Evolutionary conservation across 2,329 filamentous ascomycete species (phyloP), one percentile per base, ranked within the genome.

Genomic region (Penicillium sp.): DNA sequence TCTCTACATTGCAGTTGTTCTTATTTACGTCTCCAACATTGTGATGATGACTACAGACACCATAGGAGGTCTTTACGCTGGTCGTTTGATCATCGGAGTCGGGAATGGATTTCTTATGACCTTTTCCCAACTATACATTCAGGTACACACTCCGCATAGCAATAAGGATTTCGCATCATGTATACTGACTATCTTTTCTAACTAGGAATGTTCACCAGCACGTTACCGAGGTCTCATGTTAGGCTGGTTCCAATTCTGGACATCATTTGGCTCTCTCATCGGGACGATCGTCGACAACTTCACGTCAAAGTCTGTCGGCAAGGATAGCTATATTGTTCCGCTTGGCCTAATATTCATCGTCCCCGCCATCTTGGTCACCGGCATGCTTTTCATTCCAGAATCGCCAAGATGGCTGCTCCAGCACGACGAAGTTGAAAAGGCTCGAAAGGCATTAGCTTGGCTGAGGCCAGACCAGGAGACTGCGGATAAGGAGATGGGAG

Each of bases 41-140:
- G 76, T 85, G 63, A 85, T 85, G 83, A 85, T 85, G 81, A 76
- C 79, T 3, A 84, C 81, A 0, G 78, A 75, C 7, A 68, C 74
- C 54, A 83, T 86, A 37, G 81, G 76, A 16, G 81, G 78, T 1
- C 77, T 86, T 5, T 85, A 86, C 55, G 76, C 78, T 24, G 83
- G 81, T 10, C 79, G 83, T 37, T 69, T 85, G 7, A 66, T 85
- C 16, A 82, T 85, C 54, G 84, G 84, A 2, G 57, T 85, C 5
- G 80, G 82, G 6, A 85, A 85, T 63, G 83, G 82, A 3, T 79
- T 83, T 63, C 80, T 84, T 66, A 83, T 84, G 81, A 84, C 81
- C 1, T 84, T 81, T 58, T 76, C 78, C 1, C 80, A 82, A 55
- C 67, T 82, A 0, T 81, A 80, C 59, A 73, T 83, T 14, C 81